Evolutionary conservation across 1,284 basidiomycete species (phyloP), one percentile per base, ranked within the genome.

Genomic region (Flammula alnicola): DNA sequence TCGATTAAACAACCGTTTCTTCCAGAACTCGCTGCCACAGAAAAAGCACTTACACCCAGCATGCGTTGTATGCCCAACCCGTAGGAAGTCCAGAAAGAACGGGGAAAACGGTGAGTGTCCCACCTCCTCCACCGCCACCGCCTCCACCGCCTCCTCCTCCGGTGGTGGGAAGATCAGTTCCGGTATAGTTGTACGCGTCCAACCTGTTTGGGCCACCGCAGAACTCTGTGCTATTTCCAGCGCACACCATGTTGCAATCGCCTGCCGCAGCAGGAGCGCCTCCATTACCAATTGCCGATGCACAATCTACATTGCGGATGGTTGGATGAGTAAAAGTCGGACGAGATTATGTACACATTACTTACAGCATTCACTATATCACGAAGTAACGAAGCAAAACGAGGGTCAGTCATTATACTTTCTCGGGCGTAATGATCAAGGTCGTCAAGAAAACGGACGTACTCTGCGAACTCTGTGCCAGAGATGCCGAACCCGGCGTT

Each of bases 151-250:
- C 68, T 25, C 60, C 63, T 8, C 59, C 62, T 22, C 71, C 65
- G 6, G 69, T 64, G 6, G 74, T 64, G 9, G 81, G 77, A 26
- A 81, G 73, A 40, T 71, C 66, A 3, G 75, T 77, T 1, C 83
- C 83, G 31, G 83, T 86, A 56, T 79, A 86, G 64, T 86, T 84
- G 63, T 86, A 88, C 5, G 84, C 63, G 54, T 77, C 77, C 30
- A 83, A 63, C 35, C 74, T 63, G 56, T 81, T 71, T 0, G 86
- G 78, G 25, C 86, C 88, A 33, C 88, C 86, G 58, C 88, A 90
- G 47, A 80, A 80, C 59, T 86, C 78, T 2, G 73, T 70, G 39
- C 70, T 70, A 54, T 86, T 82, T 4, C 84, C 86, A 1, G 67
- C 66, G 58, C 86, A 88, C 5, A 75, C 60, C 86, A 88, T 88